phyloP scores from a whole-genome alignment of 129 eudicot species.

The Scalesia atractyloides region DNA sequence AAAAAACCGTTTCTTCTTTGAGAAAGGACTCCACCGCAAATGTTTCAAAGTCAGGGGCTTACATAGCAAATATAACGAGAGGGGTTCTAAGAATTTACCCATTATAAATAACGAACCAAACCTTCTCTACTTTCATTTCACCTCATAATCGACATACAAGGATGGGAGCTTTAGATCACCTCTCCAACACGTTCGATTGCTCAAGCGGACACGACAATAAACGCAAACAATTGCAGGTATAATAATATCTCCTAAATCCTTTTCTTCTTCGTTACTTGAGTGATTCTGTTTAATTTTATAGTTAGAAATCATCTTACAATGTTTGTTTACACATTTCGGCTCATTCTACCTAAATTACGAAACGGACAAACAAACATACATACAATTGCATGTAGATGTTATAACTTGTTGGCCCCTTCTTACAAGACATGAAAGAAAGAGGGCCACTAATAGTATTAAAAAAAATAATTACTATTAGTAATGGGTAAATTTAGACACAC shows the following conservation, averaged over 20 bases:
- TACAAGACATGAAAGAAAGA: too few relatives aligned
- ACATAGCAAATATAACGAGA: neutral
- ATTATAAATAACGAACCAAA: conserved; percentile 24
- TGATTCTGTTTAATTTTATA: too few relatives aligned
- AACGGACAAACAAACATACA: too few relatives aligned
- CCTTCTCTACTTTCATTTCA: conserved; percentile 9
- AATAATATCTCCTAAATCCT: neutral
- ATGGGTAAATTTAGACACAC: too few relatives aligned
- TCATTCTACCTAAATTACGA: too few relatives aligned
- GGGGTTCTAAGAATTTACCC: conserved; percentile 19
- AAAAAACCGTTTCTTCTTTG: neutral
- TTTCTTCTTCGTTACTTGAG: too few relatives aligned
- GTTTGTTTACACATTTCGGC: too few relatives aligned
- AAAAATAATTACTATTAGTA: too few relatives aligned
- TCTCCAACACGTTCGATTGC: conserved; percentile 69
- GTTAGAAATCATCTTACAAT: too few relatives aligned
- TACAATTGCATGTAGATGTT: too few relatives aligned
- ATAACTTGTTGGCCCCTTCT: too few relatives aligned
- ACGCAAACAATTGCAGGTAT: conserved; percentile 68
- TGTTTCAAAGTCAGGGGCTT: conserved; percentile 2
- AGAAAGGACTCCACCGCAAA: neutral
- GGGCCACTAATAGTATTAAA: too few relatives aligned
- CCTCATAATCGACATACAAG: neutral
- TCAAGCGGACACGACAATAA: conserved; percentile 37
- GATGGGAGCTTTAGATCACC: conserved; percentile 88